Evolutionary conservation across 1,284 basidiomycete species (phyloP), one percentile per base, ranked within the genome.

Genomic region (Leccinum glutinopallens): DNA sequence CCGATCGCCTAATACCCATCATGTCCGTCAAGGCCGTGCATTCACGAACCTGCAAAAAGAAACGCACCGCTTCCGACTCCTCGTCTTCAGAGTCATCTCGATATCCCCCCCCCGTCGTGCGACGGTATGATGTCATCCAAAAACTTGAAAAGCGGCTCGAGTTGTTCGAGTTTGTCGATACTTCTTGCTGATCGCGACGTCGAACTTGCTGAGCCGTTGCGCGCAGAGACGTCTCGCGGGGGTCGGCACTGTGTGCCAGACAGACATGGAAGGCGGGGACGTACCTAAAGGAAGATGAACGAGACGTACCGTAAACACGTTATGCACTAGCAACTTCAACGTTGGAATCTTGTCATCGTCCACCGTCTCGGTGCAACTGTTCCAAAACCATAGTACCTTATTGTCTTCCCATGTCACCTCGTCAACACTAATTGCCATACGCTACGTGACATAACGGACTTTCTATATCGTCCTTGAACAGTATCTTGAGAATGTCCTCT

Each of bases 181-280:
- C 39, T 87, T 88, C 79, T 93, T 94, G 56, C 80, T 75, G 39
- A 96, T 78, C 1, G 79, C 68, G 0, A 80, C 75, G 61, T 93
- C 89, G 73, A 97, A 96, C 66, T 89, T 89, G n/a, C 76, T 78
- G 54, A 98, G 0, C 93, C 89, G 68, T 92, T 97, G 63, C 87
- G 88, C 17, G 91, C 85, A 0, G 85, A 80, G 0, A 88, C 80
- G 69, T 98, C 96, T 10, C 83, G 80, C 15, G 92, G 74, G 0
- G 92, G 92, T 0, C 92, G 90, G 63, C 88, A 89, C 92, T 94
- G 22, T 32, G 7, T 15, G 19, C 15, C 9, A 3, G 25, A 32
- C 5, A 37, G 25, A 39, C 4, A 8, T 22, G 6, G n/a, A 13
- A 10, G 6, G 55, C 17, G n/a, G 19, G 51, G 29, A 32, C 15